phyloP scores from a whole-genome alignment of 305 asterid species.

The Solanum chacoense region DNA sequence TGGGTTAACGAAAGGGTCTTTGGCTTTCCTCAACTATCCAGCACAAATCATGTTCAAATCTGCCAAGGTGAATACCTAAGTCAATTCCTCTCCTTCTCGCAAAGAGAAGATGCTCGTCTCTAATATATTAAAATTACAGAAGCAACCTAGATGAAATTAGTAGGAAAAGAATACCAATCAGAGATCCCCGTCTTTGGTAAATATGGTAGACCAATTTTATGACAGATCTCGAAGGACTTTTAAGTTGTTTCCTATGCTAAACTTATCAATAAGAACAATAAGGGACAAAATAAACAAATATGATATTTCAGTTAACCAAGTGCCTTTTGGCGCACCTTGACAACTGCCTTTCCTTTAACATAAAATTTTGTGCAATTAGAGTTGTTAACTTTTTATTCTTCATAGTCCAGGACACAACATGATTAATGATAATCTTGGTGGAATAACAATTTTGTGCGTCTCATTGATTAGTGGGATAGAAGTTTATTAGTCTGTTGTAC shows the following conservation, averaged over 20 bases:
- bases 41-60: slow-evolving; percentile 87
- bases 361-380: background rate
- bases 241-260: background rate
- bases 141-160: background rate
- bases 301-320: background rate
- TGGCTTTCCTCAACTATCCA: slow-evolving; percentile 71
- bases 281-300: background rate
- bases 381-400: too few relatives aligned
- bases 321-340: background rate
- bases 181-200: background rate
- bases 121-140: too few relatives aligned
- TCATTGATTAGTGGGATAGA: background rate
- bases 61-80: slow-evolving; percentile 38
- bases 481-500: background rate
- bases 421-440: background rate
- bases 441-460: background rate
- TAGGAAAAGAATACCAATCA: background rate
- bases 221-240: background rate
- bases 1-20: slow-evolving; percentile 63
- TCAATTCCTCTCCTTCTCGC: background rate
- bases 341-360: background rate
- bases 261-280: background rate
- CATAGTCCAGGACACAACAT: background rate
- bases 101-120: background rate
- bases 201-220: background rate